phyloP scores from a whole-genome alignment of 495 filamentous ascomycete genomes.

The Filosporella fistucella region DNA sequence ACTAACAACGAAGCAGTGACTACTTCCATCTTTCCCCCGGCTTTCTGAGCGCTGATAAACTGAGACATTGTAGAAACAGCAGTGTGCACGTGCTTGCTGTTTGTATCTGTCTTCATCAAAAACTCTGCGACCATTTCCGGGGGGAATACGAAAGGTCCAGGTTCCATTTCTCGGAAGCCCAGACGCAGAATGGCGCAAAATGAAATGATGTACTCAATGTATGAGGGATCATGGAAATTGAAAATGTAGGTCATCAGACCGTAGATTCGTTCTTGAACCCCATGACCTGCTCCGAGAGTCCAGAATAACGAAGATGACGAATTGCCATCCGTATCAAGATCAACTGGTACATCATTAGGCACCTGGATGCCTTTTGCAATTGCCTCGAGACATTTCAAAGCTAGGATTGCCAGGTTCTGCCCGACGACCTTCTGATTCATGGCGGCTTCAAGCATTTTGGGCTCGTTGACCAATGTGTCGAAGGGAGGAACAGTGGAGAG shows the following conservation, averaged over 20 bases:
- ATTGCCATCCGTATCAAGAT: constrained; percentile 48
- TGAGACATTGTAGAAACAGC: too few species aligned
- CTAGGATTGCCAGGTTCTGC: constrained; percentile 51
- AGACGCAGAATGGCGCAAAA: constrained; percentile 73
- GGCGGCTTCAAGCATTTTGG: background rate
- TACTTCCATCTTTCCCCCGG: too few species aligned
- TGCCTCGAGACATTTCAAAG: constrained; percentile 66
- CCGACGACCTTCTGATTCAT: constrained; percentile 1
- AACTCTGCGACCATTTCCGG: constrained; percentile 67
- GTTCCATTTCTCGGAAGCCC: constrained; percentile 73
- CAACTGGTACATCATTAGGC: constrained; percentile 64
- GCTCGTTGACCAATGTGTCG: constrained; percentile 20
- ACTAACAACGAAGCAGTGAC: too few species aligned
- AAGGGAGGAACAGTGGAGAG: constrained; percentile 11
- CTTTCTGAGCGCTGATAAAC: too few species aligned
- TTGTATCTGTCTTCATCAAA: constrained; percentile 60
- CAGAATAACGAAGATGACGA: constrained; percentile 49
- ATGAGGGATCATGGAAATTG: constrained; percentile 58
- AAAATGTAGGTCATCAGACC: constrained; percentile 31
- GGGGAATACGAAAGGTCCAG: constrained; percentile 75
- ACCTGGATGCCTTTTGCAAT: constrained; percentile 79
- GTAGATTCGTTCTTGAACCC: constrained; percentile 49
- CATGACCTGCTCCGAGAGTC: constrained; percentile 48
- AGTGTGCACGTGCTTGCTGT: too few species aligned
- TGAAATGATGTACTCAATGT: constrained; percentile 70